phyloP scores from a whole-genome alignment of 148 eudicot genomes.

The Fagopyrum tataricum region DNA sequence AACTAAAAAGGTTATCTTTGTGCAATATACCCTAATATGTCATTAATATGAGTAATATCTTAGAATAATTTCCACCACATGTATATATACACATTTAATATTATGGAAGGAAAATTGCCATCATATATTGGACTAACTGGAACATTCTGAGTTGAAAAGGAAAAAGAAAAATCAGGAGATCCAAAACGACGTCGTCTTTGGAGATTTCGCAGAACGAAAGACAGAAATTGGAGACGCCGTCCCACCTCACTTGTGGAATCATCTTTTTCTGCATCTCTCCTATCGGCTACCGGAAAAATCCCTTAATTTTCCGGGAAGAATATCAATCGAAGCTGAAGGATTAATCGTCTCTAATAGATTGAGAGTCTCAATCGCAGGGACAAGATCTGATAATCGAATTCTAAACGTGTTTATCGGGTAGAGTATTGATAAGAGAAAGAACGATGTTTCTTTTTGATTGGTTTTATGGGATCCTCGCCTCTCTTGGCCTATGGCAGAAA shows the following conservation, averaged over 20 bases:
- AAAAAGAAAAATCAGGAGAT: neutral
- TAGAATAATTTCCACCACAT: too few species aligned
- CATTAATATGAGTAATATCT: too few species aligned
- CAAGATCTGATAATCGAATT: slow-evolving; percentile 9
- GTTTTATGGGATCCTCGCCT: slow-evolving; percentile 66
- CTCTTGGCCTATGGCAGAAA: slow-evolving; percentile 66
- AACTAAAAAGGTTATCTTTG: too few species aligned
- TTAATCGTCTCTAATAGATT: neutral
- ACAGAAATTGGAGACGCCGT: neutral
- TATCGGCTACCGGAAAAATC: neutral
- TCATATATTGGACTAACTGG: too few species aligned
- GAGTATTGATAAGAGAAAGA: neutral
- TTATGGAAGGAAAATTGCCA: too few species aligned
- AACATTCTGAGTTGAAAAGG: too few species aligned
- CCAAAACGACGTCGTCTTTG: slow-evolving; percentile 3
- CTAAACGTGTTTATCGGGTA: neutral
- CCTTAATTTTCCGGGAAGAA: neutral
- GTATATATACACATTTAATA: too few species aligned
- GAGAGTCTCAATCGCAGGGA: neutral
- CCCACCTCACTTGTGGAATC: neutral
- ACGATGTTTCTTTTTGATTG: slow-evolving; percentile 53
- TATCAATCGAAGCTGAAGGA: neutral
- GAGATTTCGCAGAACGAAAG: neutral
- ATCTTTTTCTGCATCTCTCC: neutral
- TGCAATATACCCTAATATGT: too few species aligned